A percentile compares a stretch with the other conserved stretches of the same genome.
Conservation (phyloP, 1,284 basidiomycete genomes). For the Sanghuangporus weigelae region DNA sequence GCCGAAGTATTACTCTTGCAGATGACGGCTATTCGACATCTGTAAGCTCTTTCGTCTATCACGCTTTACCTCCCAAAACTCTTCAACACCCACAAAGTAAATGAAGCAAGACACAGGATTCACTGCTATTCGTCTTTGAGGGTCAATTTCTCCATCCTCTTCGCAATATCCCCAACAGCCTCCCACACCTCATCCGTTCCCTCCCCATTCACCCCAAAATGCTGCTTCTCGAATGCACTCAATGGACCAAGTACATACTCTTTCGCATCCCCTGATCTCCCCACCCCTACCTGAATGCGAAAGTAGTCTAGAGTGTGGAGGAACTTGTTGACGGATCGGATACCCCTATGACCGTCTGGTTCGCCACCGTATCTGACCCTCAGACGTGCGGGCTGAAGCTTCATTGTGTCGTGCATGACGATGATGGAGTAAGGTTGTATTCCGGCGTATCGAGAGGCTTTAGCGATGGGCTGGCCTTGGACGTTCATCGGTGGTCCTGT, state of each 20-base stretch:
- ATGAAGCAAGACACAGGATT: neutral
- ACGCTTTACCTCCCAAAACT: too few species aligned
- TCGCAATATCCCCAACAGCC: slow-evolving; percentile 3
- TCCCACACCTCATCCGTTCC: slow-evolving; percentile 16
- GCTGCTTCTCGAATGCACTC: slow-evolving; percentile 9
- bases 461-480: slow-evolving; percentile 8
- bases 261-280: slow-evolving; percentile 4
- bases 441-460: slow-evolving; percentile 10
- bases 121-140: neutral
- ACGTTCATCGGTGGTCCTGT: slow-evolving; percentile 16
- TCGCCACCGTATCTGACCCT: slow-evolving; percentile 10
- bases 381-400: slow-evolving; percentile 7
- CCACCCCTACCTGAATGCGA: slow-evolving; percentile 14
- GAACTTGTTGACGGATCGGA: slow-evolving; percentile 12
- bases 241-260: slow-evolving; percentile 15
- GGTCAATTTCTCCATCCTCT: neutral
- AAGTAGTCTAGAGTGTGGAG: slow-evolving; percentile 2
- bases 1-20: too few species aligned
- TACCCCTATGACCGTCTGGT: slow-evolving; percentile 13
- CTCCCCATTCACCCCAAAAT: slow-evolving; percentile 10
- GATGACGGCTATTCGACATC: too few species aligned
- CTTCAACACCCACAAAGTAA: slow-evolving; percentile 50
- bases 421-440: slow-evolving; percentile 4
- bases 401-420: slow-evolving; percentile 16
- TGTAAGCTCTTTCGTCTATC: too few species aligned